Percentiles rank a stretch among this genome's conserved stretches.
Evolutionary conservation across 257 asterid genomes (phyloP).

Genomic region (Nicotiana knightiana): DNA sequence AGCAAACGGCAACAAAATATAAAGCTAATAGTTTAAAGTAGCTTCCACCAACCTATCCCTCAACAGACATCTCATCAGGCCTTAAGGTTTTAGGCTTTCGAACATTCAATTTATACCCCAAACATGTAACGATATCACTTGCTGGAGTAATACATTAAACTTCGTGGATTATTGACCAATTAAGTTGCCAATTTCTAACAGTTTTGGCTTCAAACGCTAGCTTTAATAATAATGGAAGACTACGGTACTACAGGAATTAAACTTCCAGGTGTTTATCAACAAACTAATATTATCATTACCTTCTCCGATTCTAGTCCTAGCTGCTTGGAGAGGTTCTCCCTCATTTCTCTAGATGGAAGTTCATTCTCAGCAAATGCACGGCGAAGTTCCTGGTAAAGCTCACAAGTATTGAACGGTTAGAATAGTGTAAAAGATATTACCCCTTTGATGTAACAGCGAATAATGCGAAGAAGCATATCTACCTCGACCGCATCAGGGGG

Average conservation of each 20-base stretch:
- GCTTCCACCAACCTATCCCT: neutral
- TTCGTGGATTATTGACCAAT: neutral
- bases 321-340: slow-evolving; percentile 68
- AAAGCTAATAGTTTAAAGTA: neutral
- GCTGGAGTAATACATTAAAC: no score
- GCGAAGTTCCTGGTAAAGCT: slow-evolving; percentile 72
- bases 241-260: neutral
- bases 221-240: neutral
- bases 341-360: slow-evolving; percentile 71
- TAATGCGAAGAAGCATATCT: slow-evolving; percentile 12
- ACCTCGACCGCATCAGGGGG: slow-evolving; percentile 83
- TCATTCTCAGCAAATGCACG: slow-evolving; percentile 81
- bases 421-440: neutral
- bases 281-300: slow-evolving; percentile 41
- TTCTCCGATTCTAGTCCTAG: slow-evolving; percentile 74
- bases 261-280: slow-evolving; percentile 4
- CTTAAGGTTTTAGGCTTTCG: neutral
- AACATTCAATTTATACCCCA: neutral
- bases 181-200: neutral
- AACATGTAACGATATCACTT: no score
- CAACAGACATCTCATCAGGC: neutral
- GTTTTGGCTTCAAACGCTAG: neutral
- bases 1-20: slow-evolving; percentile 8
- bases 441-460: neutral
- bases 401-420: slow-evolving; percentile 20